Base-by-base conservation (phyloP, 2,329 filamentous ascomycete genomes). In the Scorias spongiosa region DNA sequence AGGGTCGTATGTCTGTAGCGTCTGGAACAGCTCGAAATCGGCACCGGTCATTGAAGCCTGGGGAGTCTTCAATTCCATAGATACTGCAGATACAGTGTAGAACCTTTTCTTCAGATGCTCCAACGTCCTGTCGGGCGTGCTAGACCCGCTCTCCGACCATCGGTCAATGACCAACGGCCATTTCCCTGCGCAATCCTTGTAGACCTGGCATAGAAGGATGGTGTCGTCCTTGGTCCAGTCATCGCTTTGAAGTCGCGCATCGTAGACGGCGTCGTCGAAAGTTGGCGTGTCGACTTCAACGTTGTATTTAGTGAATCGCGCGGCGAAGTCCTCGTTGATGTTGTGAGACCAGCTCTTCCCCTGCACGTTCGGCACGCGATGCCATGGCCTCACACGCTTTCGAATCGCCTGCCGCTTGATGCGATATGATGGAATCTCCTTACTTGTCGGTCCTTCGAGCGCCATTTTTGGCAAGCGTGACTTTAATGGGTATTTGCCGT, bases 211-310 rank as follows among this genome's bases (percentile, higher is more conserved):
- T 49, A 98, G 65, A 58, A 95, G 95, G 59, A 95, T 87, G 8
- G 91, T 98, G 65, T 98, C 91, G 54, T 91, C 81, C 56, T 82
- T 85, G 11, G 83, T 81, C 91, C 91, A 98, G 53, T 89, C 80
- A 11, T 76, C 69, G 57, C 72, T 81, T 53, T 78, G 74, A 42
- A 98, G 65, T 48, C 82, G 76, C 45, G 77, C 71, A 47, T 80
- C 75, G 64, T 98, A 98, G 60, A 93, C 81, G 49, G 88, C 84
- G 49, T 93, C 82, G 48, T 76, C 86, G 63, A 96, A 96, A 47
- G 79, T 72, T 1, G 88, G 85, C 30, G 87, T 71, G 3, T 81
- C 74, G 11, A 89, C 76, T 50, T 81, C 12, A 36, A 36, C 32
- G 32, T 36, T 36, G 15, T 36, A 36, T 9, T 36, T 36, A 5